These are phyloP conservation scores for Suillus cothurnatus DNA, from an alignment of 768 basidiomycete genomes.

Conservation along the genomic window DNA sequence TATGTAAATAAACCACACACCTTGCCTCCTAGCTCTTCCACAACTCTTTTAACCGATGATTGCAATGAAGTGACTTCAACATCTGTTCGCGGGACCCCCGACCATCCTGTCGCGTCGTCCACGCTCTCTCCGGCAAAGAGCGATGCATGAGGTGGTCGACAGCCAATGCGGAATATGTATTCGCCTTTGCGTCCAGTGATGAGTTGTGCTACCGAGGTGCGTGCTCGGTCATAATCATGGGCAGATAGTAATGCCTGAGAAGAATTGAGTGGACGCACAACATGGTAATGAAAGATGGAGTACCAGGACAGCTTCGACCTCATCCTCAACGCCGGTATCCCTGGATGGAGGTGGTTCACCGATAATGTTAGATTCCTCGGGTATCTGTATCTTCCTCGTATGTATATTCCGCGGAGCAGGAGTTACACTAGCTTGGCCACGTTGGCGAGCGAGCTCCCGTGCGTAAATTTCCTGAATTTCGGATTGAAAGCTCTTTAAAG, in stretches of 20 bases:
- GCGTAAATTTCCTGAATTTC: conserved; percentile 79
- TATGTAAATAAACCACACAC: conserved; percentile 37
- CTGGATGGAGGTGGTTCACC: background rate
- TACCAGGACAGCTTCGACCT: conserved; percentile 10
- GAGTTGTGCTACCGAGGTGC: conserved; percentile 64
- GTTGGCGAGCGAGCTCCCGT: conserved; percentile 67
- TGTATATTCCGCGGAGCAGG: conserved; percentile 16
- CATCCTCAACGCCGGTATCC: conserved; percentile 40
- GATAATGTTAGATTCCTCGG: background rate
- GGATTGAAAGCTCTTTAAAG: conserved; percentile 49
- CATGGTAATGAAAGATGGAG: background rate
- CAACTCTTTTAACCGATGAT: conserved; percentile 45
- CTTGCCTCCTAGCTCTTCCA: conserved; percentile 83
- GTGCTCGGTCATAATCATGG: conserved; percentile 53
- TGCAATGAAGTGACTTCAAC: conserved; percentile 54
- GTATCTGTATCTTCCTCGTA: background rate
- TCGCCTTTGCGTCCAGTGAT: conserved; percentile 73
- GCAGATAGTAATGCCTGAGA: conserved; percentile 45
- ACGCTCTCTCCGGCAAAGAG: conserved; percentile 57
- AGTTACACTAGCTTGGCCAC: conserved; percentile 29
- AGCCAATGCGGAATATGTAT: conserved; percentile 73
- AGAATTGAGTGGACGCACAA: conserved; percentile 6
- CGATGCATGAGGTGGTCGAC: conserved; percentile 56
- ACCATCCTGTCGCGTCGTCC: conserved; percentile 53
- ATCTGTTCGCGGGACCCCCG: conserved; percentile 49